Base-by-base conservation (phyloP, 768 basidiomycete species). In the Phlebiopsis gigantea region DNA sequence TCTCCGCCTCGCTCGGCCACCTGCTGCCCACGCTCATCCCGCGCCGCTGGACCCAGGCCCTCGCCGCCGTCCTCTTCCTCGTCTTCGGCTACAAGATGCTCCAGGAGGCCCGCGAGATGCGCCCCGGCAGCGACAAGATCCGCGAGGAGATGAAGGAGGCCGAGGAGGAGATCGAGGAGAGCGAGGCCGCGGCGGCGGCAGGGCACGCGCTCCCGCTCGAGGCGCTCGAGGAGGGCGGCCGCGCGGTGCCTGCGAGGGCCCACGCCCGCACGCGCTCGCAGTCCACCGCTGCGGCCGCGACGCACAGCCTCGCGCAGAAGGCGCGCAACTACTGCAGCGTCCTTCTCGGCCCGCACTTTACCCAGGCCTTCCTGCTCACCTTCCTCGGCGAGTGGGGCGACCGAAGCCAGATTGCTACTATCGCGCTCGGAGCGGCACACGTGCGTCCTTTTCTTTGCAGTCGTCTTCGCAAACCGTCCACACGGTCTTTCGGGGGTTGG, bases 331-430 rank as follows among this genome's bases (percentile, higher is more conserved):
- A 93, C 64, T 88, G 83, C 68, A 86, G 84, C 64, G 73, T 94
- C 17, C 71, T 95, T 62, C 73, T 98, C 19, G 93, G 91, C 0
- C 96, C 96, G 0, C 92, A 97, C 1, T 96, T 98, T 66, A 93
- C 94, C 2, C 94, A 99, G 71, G 84, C 93, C 0, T 98, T 99
- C 65, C 75, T 96, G 29, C 77, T 99, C 58, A 98, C 96, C 0
- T 98, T 98, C 72, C 77, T 99, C n/a, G 97, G 95, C 9, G 97
- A 99, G 73, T 98, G 97, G 97, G 96, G 97, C 0, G 97, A 98
- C 73, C 75, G 96, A 53, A 96, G 93, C 66, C 96, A 99, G 74
- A 93, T 98, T 64, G 89, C 97, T 1, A 98, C 97, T 1, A 96
- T 98, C 60, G 95, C 93, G 5, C 76, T 98, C 52, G 96, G 90